Conservation (phyloP, 73 alveolate genomes). For the Paramecium sonneborni region DNA sequence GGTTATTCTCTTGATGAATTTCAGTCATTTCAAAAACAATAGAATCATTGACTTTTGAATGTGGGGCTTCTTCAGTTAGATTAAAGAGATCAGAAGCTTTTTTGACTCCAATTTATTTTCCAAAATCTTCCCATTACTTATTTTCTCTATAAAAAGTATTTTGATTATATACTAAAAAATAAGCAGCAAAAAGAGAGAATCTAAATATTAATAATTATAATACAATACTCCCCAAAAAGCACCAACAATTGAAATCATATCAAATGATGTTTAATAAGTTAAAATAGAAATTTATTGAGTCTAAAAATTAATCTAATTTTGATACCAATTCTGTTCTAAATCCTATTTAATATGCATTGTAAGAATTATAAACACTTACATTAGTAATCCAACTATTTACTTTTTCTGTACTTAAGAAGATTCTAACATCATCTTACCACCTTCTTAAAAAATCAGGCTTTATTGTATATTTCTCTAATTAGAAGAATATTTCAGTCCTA, state of each 20-base stretch:
- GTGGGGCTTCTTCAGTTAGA: not conserved
- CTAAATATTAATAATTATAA: not conserved
- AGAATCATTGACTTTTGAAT: slow-evolving; percentile 27
- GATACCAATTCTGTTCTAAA: slow-evolving; percentile 43
- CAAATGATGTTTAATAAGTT: slow-evolving; percentile 40
- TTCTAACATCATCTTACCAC: not conserved
- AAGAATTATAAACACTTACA: slow-evolving; percentile 22
- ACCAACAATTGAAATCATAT: slow-evolving; percentile 59
- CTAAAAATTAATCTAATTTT: not conserved
- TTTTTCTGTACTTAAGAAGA: not conserved
- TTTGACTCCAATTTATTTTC: not conserved
- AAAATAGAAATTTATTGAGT: not conserved
- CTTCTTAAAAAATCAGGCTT: slow-evolving; percentile 61
- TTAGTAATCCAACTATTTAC: slow-evolving; percentile 24
- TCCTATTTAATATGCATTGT: slow-evolving; percentile 52
- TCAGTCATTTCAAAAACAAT: slow-evolving; percentile 42
- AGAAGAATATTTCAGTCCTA: slow-evolving; percentile 49
- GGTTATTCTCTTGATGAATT: not conserved
- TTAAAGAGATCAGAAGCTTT: not conserved
- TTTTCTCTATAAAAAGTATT: slow-evolving; percentile 48
- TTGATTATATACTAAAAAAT: slow-evolving; percentile 56
- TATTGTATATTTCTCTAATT: not conserved
- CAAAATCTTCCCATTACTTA: slow-evolving; percentile 63
- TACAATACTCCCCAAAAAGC: slow-evolving; percentile 70
- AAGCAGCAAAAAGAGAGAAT: slow-evolving; percentile 62